Evolutionary conservation across 176 grass and related monocot genomes (phyloP).

Genomic region (Pharus latifolius): DNA sequence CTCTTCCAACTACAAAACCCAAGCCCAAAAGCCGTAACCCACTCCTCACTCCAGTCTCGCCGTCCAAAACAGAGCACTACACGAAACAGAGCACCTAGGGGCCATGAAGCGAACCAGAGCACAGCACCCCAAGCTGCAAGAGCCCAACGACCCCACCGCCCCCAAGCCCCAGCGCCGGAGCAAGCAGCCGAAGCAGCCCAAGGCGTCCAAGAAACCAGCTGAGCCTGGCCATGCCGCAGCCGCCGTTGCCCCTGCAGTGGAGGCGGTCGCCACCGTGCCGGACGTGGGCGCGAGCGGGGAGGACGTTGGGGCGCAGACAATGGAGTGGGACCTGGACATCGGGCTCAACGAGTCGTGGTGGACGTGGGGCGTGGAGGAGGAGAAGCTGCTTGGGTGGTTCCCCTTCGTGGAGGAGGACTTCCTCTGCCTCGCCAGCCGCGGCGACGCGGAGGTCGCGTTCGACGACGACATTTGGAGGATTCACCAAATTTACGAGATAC

Average conservation of each 20-base stretch:
- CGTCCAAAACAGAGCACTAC: background rate
- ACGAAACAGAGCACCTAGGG: background rate
- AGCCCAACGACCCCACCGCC: background rate
- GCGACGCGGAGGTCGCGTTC: background rate
- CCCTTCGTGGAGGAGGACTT: conserved; percentile 77
- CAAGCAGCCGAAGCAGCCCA: conserved; percentile 38
- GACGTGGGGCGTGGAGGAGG: conserved; percentile 65
- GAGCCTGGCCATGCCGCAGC: background rate
- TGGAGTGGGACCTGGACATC: conserved; percentile 41
- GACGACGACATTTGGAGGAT: conserved; percentile 63
- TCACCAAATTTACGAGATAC: conserved; percentile 50
- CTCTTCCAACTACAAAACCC: conserved; percentile 13
- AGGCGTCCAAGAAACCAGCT: background rate
- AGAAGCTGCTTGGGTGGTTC: conserved; percentile 70
- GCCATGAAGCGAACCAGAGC: conserved; percentile 51
- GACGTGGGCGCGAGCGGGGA: background rate
- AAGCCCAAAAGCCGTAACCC: background rate
- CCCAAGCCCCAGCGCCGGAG: conserved; percentile 28
- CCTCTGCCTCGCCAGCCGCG: background rate
- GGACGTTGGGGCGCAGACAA: background rate
- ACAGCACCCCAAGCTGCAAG: conserved; percentile 16
- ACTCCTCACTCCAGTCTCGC: background rate
- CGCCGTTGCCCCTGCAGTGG: background rate
- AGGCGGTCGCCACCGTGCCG: background rate
- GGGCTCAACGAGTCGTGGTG: conserved; percentile 34